Evolutionary conservation across 257 asterid species (phyloP), one percentile per base, ranked within the genome.

Genomic region (Rubia yunnanensis): DNA sequence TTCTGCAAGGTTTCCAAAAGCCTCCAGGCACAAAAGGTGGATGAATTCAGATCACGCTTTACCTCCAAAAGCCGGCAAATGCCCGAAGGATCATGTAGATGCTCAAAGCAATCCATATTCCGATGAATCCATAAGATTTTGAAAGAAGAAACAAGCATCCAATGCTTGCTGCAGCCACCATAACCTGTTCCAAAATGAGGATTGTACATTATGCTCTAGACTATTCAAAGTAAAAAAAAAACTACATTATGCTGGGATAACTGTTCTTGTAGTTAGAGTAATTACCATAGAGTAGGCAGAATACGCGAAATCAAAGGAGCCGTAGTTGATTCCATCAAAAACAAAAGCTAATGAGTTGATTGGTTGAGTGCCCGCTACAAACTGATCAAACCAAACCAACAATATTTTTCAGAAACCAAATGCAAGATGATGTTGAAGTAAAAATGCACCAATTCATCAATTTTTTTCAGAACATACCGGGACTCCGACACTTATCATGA

Each of bases 211-310:
- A 11, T 56, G 9, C 26, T 56, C 20, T 18, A n/a, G 57, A 50
- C 7, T 22, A 17, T 18, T 9, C 27, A n/a, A 11, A 50, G 8
- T 22, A 4, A 50, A 5, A 5, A 50, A 32, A 4, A 3, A n/a
- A 32, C 4, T 32, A 32, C 36, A 32, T 32, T 32, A 48, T 8
- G 24, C 3, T 64, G 17, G 41, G 5, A 27, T 49, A 17, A 9
- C 0, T 8, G 2, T 5, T 4, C 2, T 7, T 28, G 55, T 18
- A 20, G 66, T 13, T 41, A 8, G 4, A 10, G 14, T 41, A 22
- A 6, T 63, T 78, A 89, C 96, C 98, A 91, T 91, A 76, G 98
- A 91, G 78, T 88, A 91, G 26, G 96, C 98, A 28, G 98, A 83
- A 72, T 82, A 91, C 8, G 92, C 96, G 65, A 91, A 91, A 54